Evolutionary conservation across 352 stramenopile species (phyloP), one percentile per base, ranked within the genome.

Genomic region (Globisporangium polare): DNA sequence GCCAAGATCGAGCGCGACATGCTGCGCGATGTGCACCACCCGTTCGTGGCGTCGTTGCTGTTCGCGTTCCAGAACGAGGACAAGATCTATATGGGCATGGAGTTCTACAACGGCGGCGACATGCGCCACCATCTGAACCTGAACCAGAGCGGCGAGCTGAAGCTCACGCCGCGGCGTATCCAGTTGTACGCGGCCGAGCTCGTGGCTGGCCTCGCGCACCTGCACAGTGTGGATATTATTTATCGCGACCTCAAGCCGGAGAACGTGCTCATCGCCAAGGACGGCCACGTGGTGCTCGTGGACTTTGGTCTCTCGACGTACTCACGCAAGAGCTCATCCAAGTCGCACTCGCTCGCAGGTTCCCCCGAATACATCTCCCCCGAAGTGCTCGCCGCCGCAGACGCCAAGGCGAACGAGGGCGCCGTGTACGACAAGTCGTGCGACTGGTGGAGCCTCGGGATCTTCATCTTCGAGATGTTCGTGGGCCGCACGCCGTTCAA

Each of bases 61-160:
- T 99, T 98, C 75, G 95, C 96, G 1, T 99, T 99, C 73, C 96
- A 99, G 81, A 98, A 97, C 60, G 78, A 97, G 72, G 95, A 98
- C 74, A 99, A 99, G 69, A 80, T 99, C 47, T 99, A 99, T 78
- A 90, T 99, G 62, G 97, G 98, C 20, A 96, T 99, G 74, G 96
- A 99, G 75, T 99, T 99, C 69, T 98, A 97, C 80, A 96, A 97
- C 49, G 97, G 97, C 37, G 97, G 97, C 17, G 97, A 99, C 67
- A 69, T 99, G 63, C 82, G 84, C 2, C 83, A 94, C 42, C 85
- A 95, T 62, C 62, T 94, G 35, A 89, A 73, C n/a, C 52, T 92
- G 60, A 88, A 78, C 67, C 71, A 82, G 58, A 87, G 71, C 31
- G 73, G 77, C 53, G 79, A 90, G 43, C 62, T 91, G 7, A 77